Evolutionary conservation across 805 yeast species (phyloP).

Genomic region (Candida tallmaniae): DNA sequence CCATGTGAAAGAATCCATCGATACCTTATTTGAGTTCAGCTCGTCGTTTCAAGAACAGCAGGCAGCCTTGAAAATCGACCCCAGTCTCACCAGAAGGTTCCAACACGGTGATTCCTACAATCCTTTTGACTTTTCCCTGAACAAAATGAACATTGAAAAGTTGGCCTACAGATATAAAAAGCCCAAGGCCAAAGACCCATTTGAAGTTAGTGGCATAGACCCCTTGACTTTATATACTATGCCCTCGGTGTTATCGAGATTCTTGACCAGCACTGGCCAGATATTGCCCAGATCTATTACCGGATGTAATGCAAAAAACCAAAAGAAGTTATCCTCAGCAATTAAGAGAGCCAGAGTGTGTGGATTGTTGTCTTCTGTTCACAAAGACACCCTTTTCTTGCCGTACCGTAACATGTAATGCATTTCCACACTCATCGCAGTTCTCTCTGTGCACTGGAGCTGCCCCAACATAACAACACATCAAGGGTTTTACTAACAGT

Average conservation of each 20-base stretch:
- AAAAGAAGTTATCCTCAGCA: slow-evolving; percentile 68
- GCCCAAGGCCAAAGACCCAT: slow-evolving; percentile 28
- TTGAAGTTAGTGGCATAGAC: slow-evolving; percentile 50
- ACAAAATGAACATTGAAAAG: slow-evolving; percentile 49
- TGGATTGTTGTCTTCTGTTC: slow-evolving; percentile 76
- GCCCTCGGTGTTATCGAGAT: slow-evolving; percentile 65
- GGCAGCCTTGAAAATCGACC: slow-evolving; percentile 32
- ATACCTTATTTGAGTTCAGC: background rate
- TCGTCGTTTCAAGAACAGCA: background rate
- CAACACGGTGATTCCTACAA: slow-evolving; percentile 57
- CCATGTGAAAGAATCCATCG: slow-evolving; percentile 13
- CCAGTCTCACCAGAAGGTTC: slow-evolving; percentile 42
- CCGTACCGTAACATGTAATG: slow-evolving; percentile 34
- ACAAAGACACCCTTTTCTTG: slow-evolving; percentile 49
- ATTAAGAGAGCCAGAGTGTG: slow-evolving; percentile 74
- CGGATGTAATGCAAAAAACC: slow-evolving; percentile 63
- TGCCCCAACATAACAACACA: no score
- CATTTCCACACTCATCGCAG: no score
- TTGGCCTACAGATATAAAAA: slow-evolving; percentile 19
- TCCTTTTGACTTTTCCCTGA: slow-evolving; percentile 74
- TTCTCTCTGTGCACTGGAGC: no score
- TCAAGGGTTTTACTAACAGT: no score
- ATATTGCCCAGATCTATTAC: slow-evolving; percentile 70
- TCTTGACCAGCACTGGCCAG: slow-evolving; percentile 67
- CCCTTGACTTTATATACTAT: slow-evolving; percentile 69